phyloP scores from a whole-genome alignment of 139 green algal species.

The Astrephomene gubernaculifera region DNA sequence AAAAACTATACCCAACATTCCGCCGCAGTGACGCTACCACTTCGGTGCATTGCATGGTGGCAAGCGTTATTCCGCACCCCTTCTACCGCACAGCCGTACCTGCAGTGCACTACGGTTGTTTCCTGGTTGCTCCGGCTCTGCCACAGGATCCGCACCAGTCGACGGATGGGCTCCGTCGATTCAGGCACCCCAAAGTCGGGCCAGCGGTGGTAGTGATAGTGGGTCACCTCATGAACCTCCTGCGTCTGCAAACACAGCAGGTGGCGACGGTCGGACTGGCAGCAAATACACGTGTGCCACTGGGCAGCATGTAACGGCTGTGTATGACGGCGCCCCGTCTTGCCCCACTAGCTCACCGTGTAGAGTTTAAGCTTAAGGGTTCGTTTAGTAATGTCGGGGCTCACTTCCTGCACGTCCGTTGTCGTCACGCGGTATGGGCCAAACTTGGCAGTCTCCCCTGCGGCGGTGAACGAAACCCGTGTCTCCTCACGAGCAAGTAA shows the following conservation, averaged over 20 bases:
- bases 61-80: too few species aligned
- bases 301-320: too few species aligned
- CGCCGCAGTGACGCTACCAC: too few species aligned
- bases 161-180: constrained; percentile 51
- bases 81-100: background rate
- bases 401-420: constrained; percentile 44
- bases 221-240: constrained; percentile 48
- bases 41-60: too few species aligned
- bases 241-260: constrained; percentile 29
- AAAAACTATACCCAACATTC: too few species aligned
- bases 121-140: constrained; percentile 12
- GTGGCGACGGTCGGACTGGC: too few species aligned
- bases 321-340: too few species aligned
- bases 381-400: constrained; percentile 50
- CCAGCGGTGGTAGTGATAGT: constrained; percentile 74
- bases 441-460: constrained; percentile 41
- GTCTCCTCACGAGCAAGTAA: too few species aligned
- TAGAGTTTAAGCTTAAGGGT: constrained; percentile 42
- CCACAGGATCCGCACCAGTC: constrained; percentile 56
- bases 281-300: too few species aligned
- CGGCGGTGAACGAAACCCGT: too few species aligned
- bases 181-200: constrained; percentile 68
- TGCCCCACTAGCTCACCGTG: constrained; percentile 44
- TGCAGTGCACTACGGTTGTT: constrained; percentile 57
- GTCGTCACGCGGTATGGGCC: constrained; percentile 39